Conservation (phyloP, 345 rosid genomes). For the Melastoma malabathricum region DNA sequence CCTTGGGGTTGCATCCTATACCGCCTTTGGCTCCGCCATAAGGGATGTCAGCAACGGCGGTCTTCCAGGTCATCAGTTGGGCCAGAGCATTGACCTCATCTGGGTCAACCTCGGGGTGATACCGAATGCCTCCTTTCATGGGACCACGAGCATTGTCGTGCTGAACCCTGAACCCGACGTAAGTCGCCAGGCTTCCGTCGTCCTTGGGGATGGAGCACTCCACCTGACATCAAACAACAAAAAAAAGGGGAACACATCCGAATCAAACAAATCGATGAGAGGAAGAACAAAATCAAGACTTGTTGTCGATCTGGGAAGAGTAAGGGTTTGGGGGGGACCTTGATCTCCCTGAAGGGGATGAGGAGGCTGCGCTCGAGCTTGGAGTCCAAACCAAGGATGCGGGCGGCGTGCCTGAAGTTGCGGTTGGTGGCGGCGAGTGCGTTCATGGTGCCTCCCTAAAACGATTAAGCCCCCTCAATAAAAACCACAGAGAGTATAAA, state of each 20-base stretch:
- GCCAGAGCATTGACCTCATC: slow-evolving; percentile 98
- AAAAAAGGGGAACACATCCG: not conserved
- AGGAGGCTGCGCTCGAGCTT: slow-evolving; percentile 73
- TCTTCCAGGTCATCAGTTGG: slow-evolving; percentile 98
- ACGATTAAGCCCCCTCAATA: not conserved
- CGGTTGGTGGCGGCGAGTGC: slow-evolving; percentile 66
- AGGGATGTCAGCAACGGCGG: slow-evolving; percentile 89
- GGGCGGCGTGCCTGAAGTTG: slow-evolving; percentile 75
- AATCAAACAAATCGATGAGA: not conserved
- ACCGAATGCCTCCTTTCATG: slow-evolving; percentile 99
- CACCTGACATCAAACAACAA: slow-evolving; percentile 34
- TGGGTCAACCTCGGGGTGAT: slow-evolving; percentile 92
- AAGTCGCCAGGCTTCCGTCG: slow-evolving; percentile 79
- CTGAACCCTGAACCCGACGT: slow-evolving; percentile 90
- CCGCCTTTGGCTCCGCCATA: slow-evolving; percentile 99
- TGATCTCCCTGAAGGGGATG: slow-evolving; percentile 95
- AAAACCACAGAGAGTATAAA: slow-evolving; percentile 7
- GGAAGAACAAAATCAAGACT: not conserved
- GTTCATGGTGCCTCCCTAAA: no score
- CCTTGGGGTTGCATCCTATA: slow-evolving; percentile 69
- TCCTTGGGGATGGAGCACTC: slow-evolving; percentile 97
- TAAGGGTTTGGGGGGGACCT: slow-evolving; percentile 27
- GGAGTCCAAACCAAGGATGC: slow-evolving; percentile 83
- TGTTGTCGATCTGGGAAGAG: no score
- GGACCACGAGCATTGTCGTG: slow-evolving; percentile 99